Conservation (phyloP, 2,329 filamentous ascomycete species). For the Aspergillus luchuensis region DNA sequence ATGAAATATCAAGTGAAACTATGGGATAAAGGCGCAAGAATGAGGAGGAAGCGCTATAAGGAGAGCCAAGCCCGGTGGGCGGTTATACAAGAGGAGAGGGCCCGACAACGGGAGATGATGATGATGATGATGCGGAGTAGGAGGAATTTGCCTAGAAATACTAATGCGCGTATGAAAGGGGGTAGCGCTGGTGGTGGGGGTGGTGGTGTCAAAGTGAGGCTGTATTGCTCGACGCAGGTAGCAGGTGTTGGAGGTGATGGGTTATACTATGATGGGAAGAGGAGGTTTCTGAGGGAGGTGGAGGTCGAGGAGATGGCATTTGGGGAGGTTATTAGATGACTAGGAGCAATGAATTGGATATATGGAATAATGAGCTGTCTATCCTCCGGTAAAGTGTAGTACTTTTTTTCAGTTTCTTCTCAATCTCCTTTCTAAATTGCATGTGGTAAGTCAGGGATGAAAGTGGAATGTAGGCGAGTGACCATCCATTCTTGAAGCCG, state of each 20-base stretch:
- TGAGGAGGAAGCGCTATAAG: constrained; percentile 10
- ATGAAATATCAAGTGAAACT: constrained; percentile 17
- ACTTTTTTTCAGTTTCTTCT: no score
- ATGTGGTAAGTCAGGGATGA: neutral
- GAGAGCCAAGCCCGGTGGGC: constrained; percentile 15
- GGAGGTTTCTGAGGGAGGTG: constrained; percentile 12
- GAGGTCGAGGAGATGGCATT: constrained; percentile 7
- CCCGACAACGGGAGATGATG: constrained; percentile 6
- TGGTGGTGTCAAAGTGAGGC: constrained; percentile 6
- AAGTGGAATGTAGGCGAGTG: no score
- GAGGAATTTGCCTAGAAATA: neutral
- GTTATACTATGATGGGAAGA: neutral
- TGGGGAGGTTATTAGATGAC: constrained; percentile 1
- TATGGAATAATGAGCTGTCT: neutral
- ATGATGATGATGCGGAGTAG: neutral
- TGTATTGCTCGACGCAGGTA: constrained; percentile 7
- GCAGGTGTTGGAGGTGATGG: no score
- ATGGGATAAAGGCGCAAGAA: constrained; percentile 13
- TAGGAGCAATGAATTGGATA: neutral
- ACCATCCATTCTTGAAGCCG: no score
- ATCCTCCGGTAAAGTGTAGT: no score
- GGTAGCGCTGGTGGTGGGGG: neutral
- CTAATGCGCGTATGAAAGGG: neutral
- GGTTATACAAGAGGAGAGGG: constrained; percentile 16
- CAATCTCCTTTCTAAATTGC: no score